A percentile compares a stretch with the other conserved stretches of the same genome.
These are phyloP conservation scores for Taphrina betulina DNA, from an alignment of 1,139 yeast species.

Conservation along the genomic window DNA sequence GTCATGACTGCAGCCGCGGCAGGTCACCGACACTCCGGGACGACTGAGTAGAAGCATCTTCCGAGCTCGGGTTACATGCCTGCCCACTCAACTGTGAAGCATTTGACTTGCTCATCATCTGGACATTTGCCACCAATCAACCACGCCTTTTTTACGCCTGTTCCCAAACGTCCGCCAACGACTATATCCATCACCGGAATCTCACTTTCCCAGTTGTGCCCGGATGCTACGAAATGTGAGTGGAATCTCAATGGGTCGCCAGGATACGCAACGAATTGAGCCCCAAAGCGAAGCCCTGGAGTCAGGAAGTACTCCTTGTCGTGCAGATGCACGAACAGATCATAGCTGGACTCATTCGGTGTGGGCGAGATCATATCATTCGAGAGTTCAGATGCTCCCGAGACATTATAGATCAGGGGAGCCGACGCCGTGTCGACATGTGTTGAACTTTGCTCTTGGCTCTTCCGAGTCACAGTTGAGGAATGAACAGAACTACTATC, in stretches of 20 bases:
- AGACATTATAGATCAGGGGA: not conserved
- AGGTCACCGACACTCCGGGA: too few relatives aligned
- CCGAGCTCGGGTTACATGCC: slow-evolving; percentile 83
- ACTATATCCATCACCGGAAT: slow-evolving; percentile 60
- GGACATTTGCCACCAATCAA: slow-evolving; percentile 54
- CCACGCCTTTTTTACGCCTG: slow-evolving; percentile 88
- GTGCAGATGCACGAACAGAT: slow-evolving; percentile 51
- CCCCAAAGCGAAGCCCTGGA: slow-evolving; percentile 91
- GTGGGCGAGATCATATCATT: not conserved
- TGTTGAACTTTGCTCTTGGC: not conserved
- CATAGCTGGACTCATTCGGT: slow-evolving; percentile 14
- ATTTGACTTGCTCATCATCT: slow-evolving; percentile 41
- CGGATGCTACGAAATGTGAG: slow-evolving; percentile 74
- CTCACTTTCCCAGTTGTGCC: slow-evolving; percentile 53
- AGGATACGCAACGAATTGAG: slow-evolving; percentile 83
- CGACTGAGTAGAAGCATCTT: too few relatives aligned
- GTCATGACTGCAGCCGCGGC: too few relatives aligned
- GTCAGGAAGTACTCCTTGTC: slow-evolving; percentile 56
- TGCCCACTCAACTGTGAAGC: slow-evolving; percentile 74
- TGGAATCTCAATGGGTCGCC: slow-evolving; percentile 92
- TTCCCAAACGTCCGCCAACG: slow-evolving; percentile 84
- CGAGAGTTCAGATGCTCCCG: not conserved
- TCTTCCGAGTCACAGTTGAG: not conserved
- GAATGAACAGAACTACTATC: not conserved
- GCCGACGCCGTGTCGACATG: slow-evolving; percentile 17